Percentiles rank a stretch among this genome's conserved stretches.
phyloP scores from a whole-genome alignment of 371 early-diverging fungal species.

The Mortierella sp. region DNA sequence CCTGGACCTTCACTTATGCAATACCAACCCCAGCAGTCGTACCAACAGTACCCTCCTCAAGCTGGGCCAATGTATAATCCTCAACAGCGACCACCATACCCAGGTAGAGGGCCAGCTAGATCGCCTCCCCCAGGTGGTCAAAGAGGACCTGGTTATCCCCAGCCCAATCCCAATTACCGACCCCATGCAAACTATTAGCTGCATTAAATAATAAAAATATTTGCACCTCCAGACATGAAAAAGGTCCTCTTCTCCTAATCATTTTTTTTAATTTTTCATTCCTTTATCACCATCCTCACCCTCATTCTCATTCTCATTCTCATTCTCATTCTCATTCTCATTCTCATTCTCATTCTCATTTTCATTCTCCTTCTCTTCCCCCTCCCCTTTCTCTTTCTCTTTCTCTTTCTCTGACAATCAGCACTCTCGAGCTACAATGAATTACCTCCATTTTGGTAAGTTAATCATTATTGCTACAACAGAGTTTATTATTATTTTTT shows the following conservation, averaged over 20 bases:
- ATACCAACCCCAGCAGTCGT: slow-evolving; percentile 20
- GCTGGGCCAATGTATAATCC: slow-evolving; percentile 8
- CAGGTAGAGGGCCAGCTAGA: slow-evolving; percentile 4
- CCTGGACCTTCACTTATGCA: slow-evolving; percentile 17
- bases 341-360: no score
- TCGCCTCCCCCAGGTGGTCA: slow-evolving; percentile 21
- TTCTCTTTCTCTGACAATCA: background rate
- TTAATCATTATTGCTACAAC: no score
- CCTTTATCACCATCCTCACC: background rate
- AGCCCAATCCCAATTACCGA: slow-evolving; percentile 8
- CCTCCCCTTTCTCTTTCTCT: background rate
- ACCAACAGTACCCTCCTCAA: slow-evolving; percentile 11
- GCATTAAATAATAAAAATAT: no score
- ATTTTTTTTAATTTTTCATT: background rate
- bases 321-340: no score
- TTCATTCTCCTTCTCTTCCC: background rate
- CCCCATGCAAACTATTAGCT: slow-evolving; percentile 11
- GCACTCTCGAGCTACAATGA: background rate
- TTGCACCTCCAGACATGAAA: background rate
- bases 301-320: no score
- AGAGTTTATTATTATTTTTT: no score
- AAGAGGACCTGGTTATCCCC: slow-evolving; percentile 14
- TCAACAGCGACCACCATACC: slow-evolving; percentile 16
- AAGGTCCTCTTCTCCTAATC: background rate
- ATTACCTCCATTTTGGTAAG: slow-evolving; percentile 27